Base-by-base conservation (phyloP, 306 rosid genomes). In the Pyrus bretschneideri region DNA sequence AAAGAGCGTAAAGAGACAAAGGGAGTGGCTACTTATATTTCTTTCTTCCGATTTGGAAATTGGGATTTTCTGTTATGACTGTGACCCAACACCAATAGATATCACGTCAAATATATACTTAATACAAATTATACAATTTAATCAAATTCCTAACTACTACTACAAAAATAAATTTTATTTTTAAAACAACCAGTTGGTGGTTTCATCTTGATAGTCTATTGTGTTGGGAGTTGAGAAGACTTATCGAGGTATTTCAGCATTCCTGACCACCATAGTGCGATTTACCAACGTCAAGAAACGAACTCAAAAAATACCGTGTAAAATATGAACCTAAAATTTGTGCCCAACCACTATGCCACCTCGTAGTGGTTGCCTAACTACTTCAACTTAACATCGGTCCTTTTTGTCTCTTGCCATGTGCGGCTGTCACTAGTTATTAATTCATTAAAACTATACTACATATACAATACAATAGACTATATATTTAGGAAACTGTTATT, bases 261-360 rank as follows among this genome's bases (percentile, higher is more conserved):
- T 8, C 9, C 0, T 38, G 2, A 0, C 2, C 42, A 38, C 0
- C 42, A 38, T 7, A 0, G 10, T 38, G 0, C 9, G 0, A 38
- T 38, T 38, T 9, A 38, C 42, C 0, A 38, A 38, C 2, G 42
- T 1, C 1, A 38, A 0, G 0, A 38, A 7, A 6, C 0, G 2
- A 38, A 38, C 2, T 0, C 2, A 38, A 38, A 2, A 38, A 0
- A 0, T 38, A 0, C 2, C 42, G 0, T 38, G 10, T 38, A 0
- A 3, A 38, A 38, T 38, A 38, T 2, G 0, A 0, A 7, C 2
- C 9, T 38, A 0, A 38, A 38, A 38, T 38, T 38, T 38, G 1
- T 38, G 10, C 0, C 0, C 0, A 38, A 7, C 9, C 42, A 38
- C 10, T 38, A 0, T 1, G 6, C 9, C 38, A 35, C 0, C 40